phyloP scores from a whole-genome alignment of 2,329 filamentous ascomycete species.

The Aspergillus amoenus region DNA sequence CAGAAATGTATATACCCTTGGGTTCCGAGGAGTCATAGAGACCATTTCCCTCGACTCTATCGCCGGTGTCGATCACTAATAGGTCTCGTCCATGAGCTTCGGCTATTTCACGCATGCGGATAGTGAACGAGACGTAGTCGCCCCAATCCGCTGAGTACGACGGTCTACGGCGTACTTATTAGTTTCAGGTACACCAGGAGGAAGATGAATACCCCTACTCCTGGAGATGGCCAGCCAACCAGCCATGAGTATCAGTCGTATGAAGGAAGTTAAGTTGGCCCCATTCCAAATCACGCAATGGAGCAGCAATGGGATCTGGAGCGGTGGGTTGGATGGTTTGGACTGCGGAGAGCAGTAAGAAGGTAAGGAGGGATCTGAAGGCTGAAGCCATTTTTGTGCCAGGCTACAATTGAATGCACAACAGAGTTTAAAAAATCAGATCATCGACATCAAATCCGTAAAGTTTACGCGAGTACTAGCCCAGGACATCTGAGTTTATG shows the following conservation, averaged over 20 bases:
- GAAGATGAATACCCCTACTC: conserved; percentile 58
- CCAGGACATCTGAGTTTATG: not conserved
- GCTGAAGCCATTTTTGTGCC: conserved; percentile 1
- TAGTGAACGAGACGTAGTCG: conserved; percentile 91
- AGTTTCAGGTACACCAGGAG: not conserved
- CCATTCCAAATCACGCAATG: conserved; percentile 82
- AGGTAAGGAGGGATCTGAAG: conserved; percentile 10
- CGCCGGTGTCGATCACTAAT: conserved; percentile 92
- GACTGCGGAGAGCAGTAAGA: conserved; percentile 22
- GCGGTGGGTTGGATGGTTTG: conserved; percentile 73
- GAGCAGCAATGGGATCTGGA: conserved; percentile 72
- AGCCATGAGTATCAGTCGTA: conserved; percentile 94
- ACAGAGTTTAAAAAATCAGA: not conserved
- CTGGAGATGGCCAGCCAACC: conserved; percentile 89
- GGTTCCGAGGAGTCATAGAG: conserved; percentile 87
- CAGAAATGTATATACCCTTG: conserved; percentile 84
- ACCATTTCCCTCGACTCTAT: conserved; percentile 90
- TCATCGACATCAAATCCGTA: not conserved
- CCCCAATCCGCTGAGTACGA: conserved; percentile 97
- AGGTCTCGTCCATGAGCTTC: conserved; percentile 79
- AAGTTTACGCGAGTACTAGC: not conserved
- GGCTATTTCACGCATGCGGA: conserved; percentile 75
- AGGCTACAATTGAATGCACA: not conserved
- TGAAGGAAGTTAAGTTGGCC: conserved; percentile 97
- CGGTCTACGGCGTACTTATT: conserved; percentile 52